A percentile compares a stretch with the other conserved stretches of the same genome.
Conservation (phyloP, 768 basidiomycete genomes). For the Kwoniella sp. region DNA sequence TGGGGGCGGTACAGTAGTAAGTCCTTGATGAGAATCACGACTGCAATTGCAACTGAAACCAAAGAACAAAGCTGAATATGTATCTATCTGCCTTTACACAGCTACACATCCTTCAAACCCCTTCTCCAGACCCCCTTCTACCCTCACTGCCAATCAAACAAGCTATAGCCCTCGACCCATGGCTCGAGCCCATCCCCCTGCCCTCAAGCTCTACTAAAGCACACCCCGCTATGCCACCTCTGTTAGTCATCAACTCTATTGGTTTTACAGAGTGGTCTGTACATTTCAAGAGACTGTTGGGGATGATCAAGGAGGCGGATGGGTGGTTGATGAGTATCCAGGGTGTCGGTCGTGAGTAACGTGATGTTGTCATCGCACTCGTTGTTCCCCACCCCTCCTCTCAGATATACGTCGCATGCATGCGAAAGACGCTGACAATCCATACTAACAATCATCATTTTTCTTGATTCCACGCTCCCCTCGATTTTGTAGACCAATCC, state of each 20-base stretch:
- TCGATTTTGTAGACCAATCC: slow-evolving; percentile 47
- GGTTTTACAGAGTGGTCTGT: slow-evolving; percentile 75
- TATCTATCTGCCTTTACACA: neutral
- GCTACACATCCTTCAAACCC: slow-evolving; percentile 32
- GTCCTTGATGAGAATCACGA: slow-evolving; percentile 29
- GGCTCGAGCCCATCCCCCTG: slow-evolving; percentile 73
- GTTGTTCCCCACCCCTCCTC: no score
- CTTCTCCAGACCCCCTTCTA: slow-evolving; percentile 27
- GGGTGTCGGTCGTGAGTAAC: slow-evolving; percentile 45
- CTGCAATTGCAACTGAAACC: no score
- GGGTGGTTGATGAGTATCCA: slow-evolving; percentile 43
- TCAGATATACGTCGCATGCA: no score
- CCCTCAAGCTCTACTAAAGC: slow-evolving; percentile 55
- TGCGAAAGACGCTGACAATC: no score
- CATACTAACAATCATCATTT: no score
- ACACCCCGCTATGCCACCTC: slow-evolving; percentile 45
- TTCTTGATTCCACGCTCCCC: no score
- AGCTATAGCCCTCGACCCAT: slow-evolving; percentile 74
- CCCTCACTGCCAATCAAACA: slow-evolving; percentile 63
- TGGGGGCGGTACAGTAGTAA: slow-evolving; percentile 62
- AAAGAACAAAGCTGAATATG: neutral
- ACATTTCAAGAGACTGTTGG: slow-evolving; percentile 67
- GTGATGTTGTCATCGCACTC: no score
- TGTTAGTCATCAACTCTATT: slow-evolving; percentile 75
- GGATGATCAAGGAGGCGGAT: slow-evolving; percentile 58